Evolutionary conservation across 345 rosid species (phyloP).

Genomic region (Citrus hindsii): DNA sequence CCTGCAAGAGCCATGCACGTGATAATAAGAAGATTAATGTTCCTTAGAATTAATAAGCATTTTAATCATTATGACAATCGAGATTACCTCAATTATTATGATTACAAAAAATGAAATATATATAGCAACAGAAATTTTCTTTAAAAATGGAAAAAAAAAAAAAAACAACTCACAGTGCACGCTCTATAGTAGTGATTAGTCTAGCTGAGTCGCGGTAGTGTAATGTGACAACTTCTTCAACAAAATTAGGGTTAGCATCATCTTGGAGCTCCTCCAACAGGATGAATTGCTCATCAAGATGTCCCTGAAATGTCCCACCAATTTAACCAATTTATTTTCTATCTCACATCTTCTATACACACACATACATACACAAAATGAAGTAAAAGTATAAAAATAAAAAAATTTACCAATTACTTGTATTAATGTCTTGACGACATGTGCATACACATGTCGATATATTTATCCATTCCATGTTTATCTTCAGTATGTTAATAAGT

Average conservation of each 20-base stretch:
- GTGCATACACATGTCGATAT: neutral
- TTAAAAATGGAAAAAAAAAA: too few species aligned
- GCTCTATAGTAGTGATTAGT: slow-evolving; percentile 44
- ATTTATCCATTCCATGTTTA: neutral
- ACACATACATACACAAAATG: neutral
- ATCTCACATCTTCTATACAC: neutral
- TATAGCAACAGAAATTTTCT: too few species aligned
- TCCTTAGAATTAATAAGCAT: neutral
- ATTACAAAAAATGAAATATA: neutral
- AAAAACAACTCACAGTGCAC: slow-evolving; percentile 43
- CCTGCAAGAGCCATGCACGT: slow-evolving; percentile 24
- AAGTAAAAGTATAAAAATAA: neutral
- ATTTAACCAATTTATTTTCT: neutral
- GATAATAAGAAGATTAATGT: neutral
- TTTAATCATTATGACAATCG: neutral
- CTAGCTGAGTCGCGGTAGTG: slow-evolving; percentile 63
- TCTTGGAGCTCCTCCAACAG: slow-evolving; percentile 71
- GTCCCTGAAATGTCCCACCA: slow-evolving; percentile 33
- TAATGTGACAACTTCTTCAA: slow-evolving; percentile 64
- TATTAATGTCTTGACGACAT: neutral
- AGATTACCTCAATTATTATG: neutral
- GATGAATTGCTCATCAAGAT: slow-evolving; percentile 63
- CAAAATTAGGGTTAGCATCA: slow-evolving; percentile 71
- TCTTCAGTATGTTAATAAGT: too few species aligned
- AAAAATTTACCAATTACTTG: neutral